phyloP scores from a whole-genome alignment of 2,329 filamentous ascomycete species.

The Stachybotrys chartarum region DNA sequence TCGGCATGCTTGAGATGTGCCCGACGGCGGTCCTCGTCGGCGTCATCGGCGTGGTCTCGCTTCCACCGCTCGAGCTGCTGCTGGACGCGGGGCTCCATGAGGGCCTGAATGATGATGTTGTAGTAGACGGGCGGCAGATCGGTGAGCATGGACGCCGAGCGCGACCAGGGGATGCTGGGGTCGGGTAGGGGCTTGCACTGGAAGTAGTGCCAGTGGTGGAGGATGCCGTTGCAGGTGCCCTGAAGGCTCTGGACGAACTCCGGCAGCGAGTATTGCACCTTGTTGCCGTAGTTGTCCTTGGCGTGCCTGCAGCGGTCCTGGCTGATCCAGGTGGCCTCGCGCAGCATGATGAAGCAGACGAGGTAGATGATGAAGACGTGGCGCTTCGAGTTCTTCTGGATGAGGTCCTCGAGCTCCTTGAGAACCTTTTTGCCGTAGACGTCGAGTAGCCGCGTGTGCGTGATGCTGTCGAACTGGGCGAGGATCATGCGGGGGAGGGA shows the following conservation, averaged over 20 bases:
- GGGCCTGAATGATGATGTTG: constrained; percentile 22
- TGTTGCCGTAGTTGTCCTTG: constrained; percentile 24
- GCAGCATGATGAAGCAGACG: constrained; percentile 33
- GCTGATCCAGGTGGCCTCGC: constrained; percentile 30
- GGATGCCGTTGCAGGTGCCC: constrained; percentile 35
- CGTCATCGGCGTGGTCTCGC: neutral
- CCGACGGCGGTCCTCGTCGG: neutral
- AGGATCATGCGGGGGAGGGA: constrained; percentile 36
- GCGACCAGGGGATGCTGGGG: constrained; percentile 16
- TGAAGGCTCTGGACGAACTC: constrained; percentile 36
- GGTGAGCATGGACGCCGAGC: constrained; percentile 18
- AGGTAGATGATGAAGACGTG: constrained; percentile 28
- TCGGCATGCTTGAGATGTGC: neutral
- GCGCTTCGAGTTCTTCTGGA: constrained; percentile 23
- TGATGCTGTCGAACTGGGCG: constrained; percentile 38
- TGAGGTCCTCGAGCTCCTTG: constrained; percentile 23
- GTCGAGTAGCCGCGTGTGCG: constrained; percentile 25
- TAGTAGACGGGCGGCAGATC: constrained; percentile 22
- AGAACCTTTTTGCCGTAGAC: constrained; percentile 26
- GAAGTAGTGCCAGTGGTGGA: constrained; percentile 45
- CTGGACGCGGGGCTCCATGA: constrained; percentile 11
- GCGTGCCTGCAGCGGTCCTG: constrained; percentile 36
- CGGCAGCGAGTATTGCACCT: constrained; percentile 28
- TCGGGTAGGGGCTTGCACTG: constrained; percentile 24
- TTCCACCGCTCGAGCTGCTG: constrained; percentile 17